phyloP scores from a whole-genome alignment of 1,139 yeast genomes.

The Lodderomyces metapsilosis region DNA sequence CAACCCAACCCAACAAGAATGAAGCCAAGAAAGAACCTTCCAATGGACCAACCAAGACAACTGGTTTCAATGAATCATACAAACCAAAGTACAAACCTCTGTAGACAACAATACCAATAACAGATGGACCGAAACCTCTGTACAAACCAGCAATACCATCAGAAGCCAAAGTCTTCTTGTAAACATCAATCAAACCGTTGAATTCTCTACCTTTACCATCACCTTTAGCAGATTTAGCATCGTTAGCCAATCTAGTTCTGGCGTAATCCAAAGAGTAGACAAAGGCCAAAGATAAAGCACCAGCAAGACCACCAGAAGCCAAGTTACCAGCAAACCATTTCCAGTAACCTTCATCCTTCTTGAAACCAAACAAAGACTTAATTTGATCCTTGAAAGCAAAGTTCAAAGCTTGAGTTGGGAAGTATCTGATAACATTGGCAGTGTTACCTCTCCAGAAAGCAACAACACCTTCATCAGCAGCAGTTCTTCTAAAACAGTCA shows the following conservation, averaged over 20 bases:
- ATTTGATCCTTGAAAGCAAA: conserved; percentile 55
- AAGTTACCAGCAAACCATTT: conserved; percentile 54
- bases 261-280: conserved; percentile 57
- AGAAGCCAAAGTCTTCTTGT: conserved; percentile 53
- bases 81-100: conserved; percentile 58
- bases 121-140: conserved; percentile 60
- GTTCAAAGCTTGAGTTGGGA: conserved; percentile 57
- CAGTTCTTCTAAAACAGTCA: conserved; percentile 54
- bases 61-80: conserved; percentile 55
- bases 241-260: conserved; percentile 57
- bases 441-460: conserved; percentile 61
- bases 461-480: conserved; percentile 51
- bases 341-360: conserved; percentile 51
- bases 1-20: conserved; percentile 56
- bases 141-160: conserved; percentile 58
- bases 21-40: conserved; percentile 56
- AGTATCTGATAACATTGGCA: conserved; percentile 54
- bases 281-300: conserved; percentile 55
- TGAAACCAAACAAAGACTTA: conserved; percentile 53
- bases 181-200: conserved; percentile 55
- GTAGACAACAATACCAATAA: conserved; percentile 53
- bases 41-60: conserved; percentile 54
- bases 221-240: conserved; percentile 51
- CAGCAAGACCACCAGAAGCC: conserved; percentile 58
- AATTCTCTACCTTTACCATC: conserved; percentile 42